phyloP scores from a whole-genome alignment of 352 stramenopile species.

The Globisporangium barbulae region DNA sequence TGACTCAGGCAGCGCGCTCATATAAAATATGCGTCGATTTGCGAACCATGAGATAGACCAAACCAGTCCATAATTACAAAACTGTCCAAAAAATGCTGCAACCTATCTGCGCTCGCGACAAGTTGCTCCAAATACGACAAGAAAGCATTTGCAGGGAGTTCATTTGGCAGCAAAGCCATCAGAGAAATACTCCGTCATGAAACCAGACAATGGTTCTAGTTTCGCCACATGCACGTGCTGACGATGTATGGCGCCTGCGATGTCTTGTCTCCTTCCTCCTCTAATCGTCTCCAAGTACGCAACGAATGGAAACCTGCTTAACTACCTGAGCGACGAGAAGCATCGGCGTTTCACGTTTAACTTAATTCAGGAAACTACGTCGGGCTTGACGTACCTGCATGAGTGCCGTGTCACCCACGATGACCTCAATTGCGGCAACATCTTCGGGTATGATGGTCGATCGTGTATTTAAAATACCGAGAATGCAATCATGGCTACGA shows the following conservation, averaged over 20 bases:
- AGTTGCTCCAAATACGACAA: too few species aligned
- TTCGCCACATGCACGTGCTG: conserved; percentile 17
- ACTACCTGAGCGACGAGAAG: not conserved
- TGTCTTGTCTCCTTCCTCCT: conserved; percentile 7
- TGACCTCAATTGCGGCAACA: conserved; percentile 23
- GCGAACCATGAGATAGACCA: too few species aligned
- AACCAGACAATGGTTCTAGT: conserved; percentile 8
- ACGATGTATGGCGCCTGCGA: conserved; percentile 18
- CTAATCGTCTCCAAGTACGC: conserved; percentile 10
- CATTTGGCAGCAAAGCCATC: not conserved
- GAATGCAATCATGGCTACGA: too few species aligned
- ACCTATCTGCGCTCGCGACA: too few species aligned
- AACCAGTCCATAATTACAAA: too few species aligned
- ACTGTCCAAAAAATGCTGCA: too few species aligned
- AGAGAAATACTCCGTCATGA: not conserved
- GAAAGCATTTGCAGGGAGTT: too few species aligned
- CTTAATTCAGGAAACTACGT: not conserved
- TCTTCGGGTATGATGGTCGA: too few species aligned
- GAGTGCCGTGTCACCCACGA: conserved; percentile 6
- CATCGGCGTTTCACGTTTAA: not conserved
- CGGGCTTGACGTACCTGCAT: not conserved
- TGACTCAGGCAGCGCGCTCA: too few species aligned
- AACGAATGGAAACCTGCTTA: conserved; percentile 1
- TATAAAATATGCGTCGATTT: too few species aligned
- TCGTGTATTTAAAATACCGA: too few species aligned